Evolutionary conservation across 1,284 basidiomycete species (phyloP), one percentile per base, ranked within the genome.

Genomic region (Sporisorium exsertum): DNA sequence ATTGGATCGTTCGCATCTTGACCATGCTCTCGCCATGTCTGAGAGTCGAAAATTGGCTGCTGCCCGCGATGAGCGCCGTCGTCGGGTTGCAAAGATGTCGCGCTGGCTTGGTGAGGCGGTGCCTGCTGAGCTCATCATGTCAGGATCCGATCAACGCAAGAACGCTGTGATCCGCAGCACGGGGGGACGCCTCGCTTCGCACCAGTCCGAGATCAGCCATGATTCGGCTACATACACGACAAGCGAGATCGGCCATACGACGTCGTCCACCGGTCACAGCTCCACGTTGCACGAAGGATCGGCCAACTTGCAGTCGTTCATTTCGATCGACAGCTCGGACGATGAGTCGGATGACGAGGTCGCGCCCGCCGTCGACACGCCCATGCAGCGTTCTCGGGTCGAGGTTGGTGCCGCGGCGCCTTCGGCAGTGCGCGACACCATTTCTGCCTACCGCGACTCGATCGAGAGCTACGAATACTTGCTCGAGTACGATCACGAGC

Each of bases 71-170:
- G 80, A 79, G 45, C 72, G 79, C 13, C 62, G 79, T 20, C 64
- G 70, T 35, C 66, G 67, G 24, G 63, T 81, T 15, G 77, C 73
- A 37, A 81, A 81, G 56, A 76, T 81, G 66, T 72, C 72, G 37
- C 70, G 73, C 13, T 81, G 78, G 80, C 77, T 81, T 16, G 80
- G 80, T 27, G 78, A 77, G 58, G 68, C 69, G 15, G 68, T 77
- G 10, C 74, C 68, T 5, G 75, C 67, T 12, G 76, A 72, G 55
- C 66, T 77, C 40, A 68, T 77, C 29, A n/a, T 53, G 27, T 47
- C 69, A 12, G 58, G 33, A 10, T 27, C 46, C 13, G 22, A 29
- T 33, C 45, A 65, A 22, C 27, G 18, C 15, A 50, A 43, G 46
- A 54, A 29, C 26, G 63, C 59, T 6, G 59, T 72, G 15, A 72